Evolutionary conservation across 2,329 filamentous ascomycete genomes (phyloP), one percentile per base, ranked within the genome.

Genomic region (Colletotrichum australisinense): DNA sequence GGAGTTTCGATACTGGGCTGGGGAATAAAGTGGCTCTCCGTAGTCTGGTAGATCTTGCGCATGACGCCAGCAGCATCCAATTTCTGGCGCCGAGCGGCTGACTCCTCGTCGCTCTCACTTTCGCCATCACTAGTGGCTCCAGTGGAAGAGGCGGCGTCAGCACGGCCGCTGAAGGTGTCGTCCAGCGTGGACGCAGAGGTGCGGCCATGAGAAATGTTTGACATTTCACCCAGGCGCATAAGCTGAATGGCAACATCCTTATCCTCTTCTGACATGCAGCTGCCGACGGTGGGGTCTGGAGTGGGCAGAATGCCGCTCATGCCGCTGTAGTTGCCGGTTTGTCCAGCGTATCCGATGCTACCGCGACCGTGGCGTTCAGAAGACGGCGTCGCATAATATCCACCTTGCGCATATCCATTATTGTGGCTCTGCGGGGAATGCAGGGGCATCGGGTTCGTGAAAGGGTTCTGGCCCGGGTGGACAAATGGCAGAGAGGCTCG

Each of bases 211-310:
- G 95, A 97, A 79, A 97, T 93, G 81, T 97, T 97, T 69, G 95
- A 97, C 78, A 95, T 94, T 81, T 98, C 95, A 58, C 97, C 95
- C 67, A 99, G 90, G 77, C 96, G 93, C 92, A 99, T 98, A 79
- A 99, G 88, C 84, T 98, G 97, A 80, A 98, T 93, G 70, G 97
- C 97, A 75, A 98, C 97, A 83, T 99, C 97, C 80, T 93, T 93
- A 77, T 93, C 91, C 83, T 99, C 97, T 81, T 99, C 97, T 16
- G 96, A 98, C 83, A 99, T 96, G 82, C 95, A 97, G 84, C 96
- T 98, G 67, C 94, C 94, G 78, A 98, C 94, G 14, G 97, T 99
- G n/a, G 96, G 96, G 78, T 98, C 97, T 30, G 97, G 97, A 2
- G 97, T 99, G 24, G 95, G 95, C 75, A 98, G 87, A 77, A 97